Percentiles rank a stretch among this genome's conserved stretches.
Evolutionary conservation across 2,329 filamentous ascomycete species (phyloP).

Genomic region (Alternaria triticina): DNA sequence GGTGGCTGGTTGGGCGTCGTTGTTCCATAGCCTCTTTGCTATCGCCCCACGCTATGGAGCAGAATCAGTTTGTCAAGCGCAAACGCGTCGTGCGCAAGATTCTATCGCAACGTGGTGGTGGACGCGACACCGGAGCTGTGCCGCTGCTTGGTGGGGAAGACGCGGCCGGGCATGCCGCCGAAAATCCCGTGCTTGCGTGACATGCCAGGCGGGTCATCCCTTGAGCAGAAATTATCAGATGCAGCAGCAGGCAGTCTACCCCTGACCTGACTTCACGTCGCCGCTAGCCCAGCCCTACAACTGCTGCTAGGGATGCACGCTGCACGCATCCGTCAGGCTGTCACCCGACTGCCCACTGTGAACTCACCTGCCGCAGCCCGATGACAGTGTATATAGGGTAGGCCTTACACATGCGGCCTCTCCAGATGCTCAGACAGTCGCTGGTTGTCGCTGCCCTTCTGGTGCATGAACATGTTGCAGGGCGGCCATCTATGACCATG

Average conservation of each 20-base stretch:
- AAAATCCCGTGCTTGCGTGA: constrained; percentile 8
- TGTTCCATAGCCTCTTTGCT: not conserved
- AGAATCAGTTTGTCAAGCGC: constrained; percentile 13
- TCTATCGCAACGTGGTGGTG: not conserved
- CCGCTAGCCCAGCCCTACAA: not conserved
- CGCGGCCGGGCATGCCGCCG: not conserved
- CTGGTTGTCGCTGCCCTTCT: not conserved
- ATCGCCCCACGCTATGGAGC: constrained; percentile 1
- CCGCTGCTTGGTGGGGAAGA: constrained; percentile 1
- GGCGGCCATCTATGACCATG: not conserved
- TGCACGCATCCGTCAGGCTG: not conserved
- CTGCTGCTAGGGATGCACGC: not conserved
- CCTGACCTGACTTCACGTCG: not conserved
- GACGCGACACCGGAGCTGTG: constrained; percentile 6
- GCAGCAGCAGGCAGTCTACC: not conserved
- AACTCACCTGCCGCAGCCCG: not conserved
- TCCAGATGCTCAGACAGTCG: not conserved
- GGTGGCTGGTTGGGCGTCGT: not conserved
- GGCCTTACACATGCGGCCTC: not conserved
- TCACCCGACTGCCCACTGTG: not conserved
- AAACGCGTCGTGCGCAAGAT: not conserved
- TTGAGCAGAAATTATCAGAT: constrained; percentile 9
- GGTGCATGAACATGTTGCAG: not conserved
- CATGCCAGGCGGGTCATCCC: not conserved
- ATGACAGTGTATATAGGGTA: not conserved